These are phyloP conservation scores for Castanea sativa DNA, from an alignment of 306 rosid species.

Conservation along the genomic window DNA sequence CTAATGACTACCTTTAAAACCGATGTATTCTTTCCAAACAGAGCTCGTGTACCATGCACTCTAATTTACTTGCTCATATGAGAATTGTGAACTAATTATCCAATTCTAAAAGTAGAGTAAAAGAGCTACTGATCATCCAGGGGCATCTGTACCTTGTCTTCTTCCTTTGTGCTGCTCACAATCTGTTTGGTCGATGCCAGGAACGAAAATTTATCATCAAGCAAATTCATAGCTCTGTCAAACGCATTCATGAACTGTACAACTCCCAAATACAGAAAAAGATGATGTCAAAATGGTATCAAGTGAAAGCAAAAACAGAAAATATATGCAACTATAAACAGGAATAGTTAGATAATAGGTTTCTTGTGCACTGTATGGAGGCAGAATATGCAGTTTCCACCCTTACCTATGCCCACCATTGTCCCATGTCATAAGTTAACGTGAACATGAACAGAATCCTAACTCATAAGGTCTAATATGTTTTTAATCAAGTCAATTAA, in stretches of 20 bases:
- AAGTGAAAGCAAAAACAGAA: slow-evolving; percentile 1
- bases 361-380: slow-evolving; percentile 12
- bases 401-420: neutral
- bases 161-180: slow-evolving; percentile 78
- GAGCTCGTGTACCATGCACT: neutral
- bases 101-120: neutral
- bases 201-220: slow-evolving; percentile 76
- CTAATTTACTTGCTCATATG: neutral
- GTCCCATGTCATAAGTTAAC: neutral
- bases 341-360: slow-evolving; percentile 9
- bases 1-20: neutral
- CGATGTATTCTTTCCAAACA: neutral
- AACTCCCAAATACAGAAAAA: slow-evolving; percentile 24
- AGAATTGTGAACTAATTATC: neutral
- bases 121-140: slow-evolving; percentile 8
- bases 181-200: slow-evolving; percentile 78
- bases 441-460: neutral
- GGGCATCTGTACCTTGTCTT: slow-evolving; percentile 62
- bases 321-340: slow-evolving; percentile 19
- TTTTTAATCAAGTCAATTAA: neutral
- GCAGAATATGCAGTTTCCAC: neutral
- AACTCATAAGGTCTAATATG: neutral
- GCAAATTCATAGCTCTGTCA: slow-evolving; percentile 88
- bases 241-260: slow-evolving; percentile 90
- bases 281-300: neutral